phyloP scores from a whole-genome alignment of 495 filamentous ascomycete genomes.

The Aspergillus affinis region DNA sequence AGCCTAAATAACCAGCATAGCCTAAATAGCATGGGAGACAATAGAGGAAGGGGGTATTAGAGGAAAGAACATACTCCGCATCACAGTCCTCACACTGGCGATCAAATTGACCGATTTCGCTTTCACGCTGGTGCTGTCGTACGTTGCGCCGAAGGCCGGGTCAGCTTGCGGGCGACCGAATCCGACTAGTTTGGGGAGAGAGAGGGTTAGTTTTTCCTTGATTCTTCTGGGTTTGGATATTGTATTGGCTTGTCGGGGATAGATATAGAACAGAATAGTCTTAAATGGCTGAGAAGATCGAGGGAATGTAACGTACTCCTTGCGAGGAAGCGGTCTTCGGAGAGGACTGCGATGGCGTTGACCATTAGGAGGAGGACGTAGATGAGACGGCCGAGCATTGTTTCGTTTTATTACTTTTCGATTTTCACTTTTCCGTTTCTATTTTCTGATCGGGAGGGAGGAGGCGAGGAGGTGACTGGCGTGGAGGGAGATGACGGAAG shows the following conservation, averaged over 20 bases:
- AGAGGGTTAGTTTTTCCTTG: conserved; percentile 13
- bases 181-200: conserved; percentile 58
- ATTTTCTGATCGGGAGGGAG: conserved; percentile 15
- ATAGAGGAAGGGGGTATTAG: too few relatives aligned
- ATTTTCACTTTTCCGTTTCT: not conserved
- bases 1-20: too few relatives aligned
- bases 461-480: conserved; percentile 20
- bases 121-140: conserved; percentile 78
- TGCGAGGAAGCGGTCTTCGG: conserved; percentile 96
- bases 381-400: conserved; percentile 67
- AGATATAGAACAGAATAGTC: conserved; percentile 7
- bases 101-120: conserved; percentile 86
- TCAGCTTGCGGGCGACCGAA: conserved; percentile 68
- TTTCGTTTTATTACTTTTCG: not conserved
- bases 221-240: not conserved
- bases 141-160: conserved; percentile 69
- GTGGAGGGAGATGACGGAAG: not conserved
- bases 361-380: conserved; percentile 81
- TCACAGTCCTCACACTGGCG: conserved; percentile 84
- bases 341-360: conserved; percentile 93
- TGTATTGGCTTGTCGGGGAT: not conserved
- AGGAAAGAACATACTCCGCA: conserved; percentile 77
- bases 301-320: conserved; percentile 62
- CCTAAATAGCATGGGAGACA: too few relatives aligned
- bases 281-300: not conserved